Percentiles rank a stretch among this genome's conserved stretches.
phyloP scores from a whole-genome alignment of 1,139 yeast species.

The Magnusiomyces paraingens region DNA sequence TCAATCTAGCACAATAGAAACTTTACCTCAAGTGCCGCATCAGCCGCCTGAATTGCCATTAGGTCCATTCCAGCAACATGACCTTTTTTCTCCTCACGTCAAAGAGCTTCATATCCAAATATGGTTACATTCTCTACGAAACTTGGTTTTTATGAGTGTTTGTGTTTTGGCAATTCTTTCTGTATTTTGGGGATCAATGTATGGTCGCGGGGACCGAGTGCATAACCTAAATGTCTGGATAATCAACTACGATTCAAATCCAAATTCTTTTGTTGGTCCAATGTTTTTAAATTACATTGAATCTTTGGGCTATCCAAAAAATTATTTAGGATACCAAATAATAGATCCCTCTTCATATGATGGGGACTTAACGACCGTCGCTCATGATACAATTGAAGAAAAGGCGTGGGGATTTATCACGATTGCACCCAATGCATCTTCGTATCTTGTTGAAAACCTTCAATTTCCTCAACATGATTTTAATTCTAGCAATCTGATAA shows the following conservation, averaged over 20 bases:
- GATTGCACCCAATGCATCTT: slow-evolving; percentile 21
- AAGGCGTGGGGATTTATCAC: slow-evolving; percentile 22
- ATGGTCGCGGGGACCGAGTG: slow-evolving; percentile 36
- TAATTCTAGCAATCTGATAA: not conserved
- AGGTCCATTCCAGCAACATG: no score
- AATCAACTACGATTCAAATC: slow-evolving; percentile 40
- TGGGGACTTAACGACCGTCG: slow-evolving; percentile 7
- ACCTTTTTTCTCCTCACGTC: no score
- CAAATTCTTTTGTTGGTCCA: slow-evolving; percentile 16
- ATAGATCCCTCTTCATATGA: slow-evolving; percentile 10
- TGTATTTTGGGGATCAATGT: slow-evolving; percentile 58
- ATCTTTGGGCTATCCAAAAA: slow-evolving; percentile 38
- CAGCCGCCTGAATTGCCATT: no score
- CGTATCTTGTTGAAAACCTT: slow-evolving; percentile 9
- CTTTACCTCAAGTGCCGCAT: no score
- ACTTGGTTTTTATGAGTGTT: slow-evolving; percentile 8
- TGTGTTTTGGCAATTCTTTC: slow-evolving; percentile 36
- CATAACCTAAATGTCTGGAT: slow-evolving; percentile 42
- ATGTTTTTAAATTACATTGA: slow-evolving; percentile 60
- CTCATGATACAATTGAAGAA: slow-evolving; percentile 13
- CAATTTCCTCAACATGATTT: slow-evolving; percentile 6
- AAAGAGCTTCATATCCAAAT: no score
- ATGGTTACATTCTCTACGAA: not conserved
- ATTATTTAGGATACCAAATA: slow-evolving; percentile 10
- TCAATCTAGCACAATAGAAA: no score